phyloP scores from a whole-genome alignment of 768 basidiomycete genomes.

The Pisolithus sp. region DNA sequence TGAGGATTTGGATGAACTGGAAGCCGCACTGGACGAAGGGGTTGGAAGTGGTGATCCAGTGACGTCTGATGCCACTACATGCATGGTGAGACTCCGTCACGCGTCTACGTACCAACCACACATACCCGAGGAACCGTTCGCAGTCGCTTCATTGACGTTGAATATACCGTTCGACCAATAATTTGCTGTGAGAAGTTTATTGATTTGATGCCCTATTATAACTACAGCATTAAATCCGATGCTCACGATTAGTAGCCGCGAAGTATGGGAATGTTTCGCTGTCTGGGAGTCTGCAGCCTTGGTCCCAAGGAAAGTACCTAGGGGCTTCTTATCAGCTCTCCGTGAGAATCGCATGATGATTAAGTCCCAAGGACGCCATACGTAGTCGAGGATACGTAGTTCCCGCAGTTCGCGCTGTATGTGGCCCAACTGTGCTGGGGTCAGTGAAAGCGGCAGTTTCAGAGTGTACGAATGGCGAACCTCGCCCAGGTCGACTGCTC shows the following conservation, averaged over 20 bases:
- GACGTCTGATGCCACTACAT: slow-evolving; percentile 11
- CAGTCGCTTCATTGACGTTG: slow-evolving; percentile 6
- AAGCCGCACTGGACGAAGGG: neutral
- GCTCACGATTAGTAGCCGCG: slow-evolving; percentile 19
- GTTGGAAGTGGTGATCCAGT: slow-evolving; percentile 6
- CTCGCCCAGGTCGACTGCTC: slow-evolving; percentile 8
- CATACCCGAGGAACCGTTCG: slow-evolving; percentile 7
- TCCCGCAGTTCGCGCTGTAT: slow-evolving; percentile 15
- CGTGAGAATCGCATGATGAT: neutral
- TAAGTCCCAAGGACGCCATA: slow-evolving; percentile 1
- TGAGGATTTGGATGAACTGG: slow-evolving; percentile 3
- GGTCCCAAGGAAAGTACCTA: slow-evolving; percentile 19
- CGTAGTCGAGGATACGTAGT: slow-evolving; percentile 12
- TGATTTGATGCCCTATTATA: neutral
- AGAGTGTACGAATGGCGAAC: slow-evolving; percentile 4
- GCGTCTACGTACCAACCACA: neutral
- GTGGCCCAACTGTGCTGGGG: slow-evolving; percentile 13
- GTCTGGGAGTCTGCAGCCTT: slow-evolving; percentile 3
- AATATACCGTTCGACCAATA: slow-evolving; percentile 15
- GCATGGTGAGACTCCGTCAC: neutral
- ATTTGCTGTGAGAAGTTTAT: slow-evolving; percentile 9
- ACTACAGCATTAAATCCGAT: neutral
- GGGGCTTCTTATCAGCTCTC: neutral
- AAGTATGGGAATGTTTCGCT: slow-evolving; percentile 17
- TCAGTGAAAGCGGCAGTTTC: slow-evolving; percentile 1